Evolutionary conservation across 768 basidiomycete genomes (phyloP).

Genomic region (Tulasnella sp.): DNA sequence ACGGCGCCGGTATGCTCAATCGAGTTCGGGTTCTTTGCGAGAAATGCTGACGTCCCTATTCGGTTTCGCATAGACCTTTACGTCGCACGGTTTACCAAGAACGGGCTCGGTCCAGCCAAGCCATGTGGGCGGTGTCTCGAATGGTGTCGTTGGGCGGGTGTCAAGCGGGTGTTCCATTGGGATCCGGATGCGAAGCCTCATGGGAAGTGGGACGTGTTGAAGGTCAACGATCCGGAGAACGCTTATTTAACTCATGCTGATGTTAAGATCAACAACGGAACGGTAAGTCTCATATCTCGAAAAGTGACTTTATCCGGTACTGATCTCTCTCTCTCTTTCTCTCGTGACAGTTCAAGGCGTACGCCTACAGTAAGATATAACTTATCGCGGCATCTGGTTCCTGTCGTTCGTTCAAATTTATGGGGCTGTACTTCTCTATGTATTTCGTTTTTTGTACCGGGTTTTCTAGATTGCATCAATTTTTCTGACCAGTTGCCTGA

Average conservation of each 20-base stretch:
- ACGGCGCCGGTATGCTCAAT: conserved; percentile 39
- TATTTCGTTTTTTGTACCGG: background rate
- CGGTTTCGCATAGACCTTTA: conserved; percentile 42
- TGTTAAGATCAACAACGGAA: conserved; percentile 16
- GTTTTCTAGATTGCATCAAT: background rate
- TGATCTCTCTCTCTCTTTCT: background rate
- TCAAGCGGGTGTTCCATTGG: conserved; percentile 53
- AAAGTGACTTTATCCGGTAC: background rate
- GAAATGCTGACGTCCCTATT: background rate
- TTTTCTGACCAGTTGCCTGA: no score
- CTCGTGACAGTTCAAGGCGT: background rate
- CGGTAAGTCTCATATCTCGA: background rate
- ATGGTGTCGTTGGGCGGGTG: conserved; percentile 56
- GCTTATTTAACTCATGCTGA: conserved; percentile 21
- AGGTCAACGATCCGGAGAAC: conserved; percentile 27
- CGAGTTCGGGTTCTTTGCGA: no score
- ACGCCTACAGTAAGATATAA: background rate
- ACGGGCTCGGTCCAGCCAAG: conserved; percentile 48
- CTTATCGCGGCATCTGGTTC: background rate
- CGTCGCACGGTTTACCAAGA: conserved; percentile 49
- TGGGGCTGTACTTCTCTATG: background rate
- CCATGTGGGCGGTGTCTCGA: conserved; percentile 56
- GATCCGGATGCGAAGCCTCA: background rate
- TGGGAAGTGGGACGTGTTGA: conserved; percentile 25
- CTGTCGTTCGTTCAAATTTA: background rate